phyloP scores from a whole-genome alignment of 495 filamentous ascomycete species.

The Amphirosellinia nigrospora region DNA sequence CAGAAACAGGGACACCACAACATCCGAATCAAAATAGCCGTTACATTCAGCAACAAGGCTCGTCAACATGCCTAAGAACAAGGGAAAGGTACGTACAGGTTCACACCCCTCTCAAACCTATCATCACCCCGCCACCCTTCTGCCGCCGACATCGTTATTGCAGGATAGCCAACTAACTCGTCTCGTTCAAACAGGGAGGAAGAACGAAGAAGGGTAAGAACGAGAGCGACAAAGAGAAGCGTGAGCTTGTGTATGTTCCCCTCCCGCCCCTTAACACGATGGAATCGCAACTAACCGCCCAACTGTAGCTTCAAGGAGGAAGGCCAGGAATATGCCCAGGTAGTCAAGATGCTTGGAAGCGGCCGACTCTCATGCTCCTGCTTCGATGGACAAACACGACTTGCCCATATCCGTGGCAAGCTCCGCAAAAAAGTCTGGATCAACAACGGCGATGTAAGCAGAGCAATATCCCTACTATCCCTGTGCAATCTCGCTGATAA shows the following conservation, averaged over 20 bases:
- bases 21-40: not conserved
- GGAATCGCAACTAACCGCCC: not conserved
- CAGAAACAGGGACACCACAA: constrained; percentile 12
- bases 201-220: constrained; percentile 99
- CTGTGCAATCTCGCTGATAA: not conserved
- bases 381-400: constrained; percentile 91
- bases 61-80: constrained; percentile 91
- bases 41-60: not conserved
- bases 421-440: constrained; percentile 98
- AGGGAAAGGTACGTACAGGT: constrained; percentile 80
- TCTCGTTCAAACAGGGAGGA: constrained; percentile 71
- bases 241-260: constrained; percentile 66
- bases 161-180: constrained; percentile 4
- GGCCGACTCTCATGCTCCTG: constrained; percentile 94
- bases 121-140: constrained; percentile 30
- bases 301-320: constrained; percentile 85
- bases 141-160: constrained; percentile 21
- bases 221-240: constrained; percentile 98
- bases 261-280: constrained; percentile 10
- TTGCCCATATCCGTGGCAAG: constrained; percentile 90
- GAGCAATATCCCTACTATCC: not conserved
- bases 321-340: constrained; percentile 98
- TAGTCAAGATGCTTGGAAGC: constrained; percentile 98
- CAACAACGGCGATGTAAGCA: constrained; percentile 82
- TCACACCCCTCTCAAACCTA: constrained; percentile 30